These are phyloP conservation scores for Mytilinidion resinicola DNA, from an alignment of 495 filamentous ascomycete genomes.

Conservation along the genomic window DNA sequence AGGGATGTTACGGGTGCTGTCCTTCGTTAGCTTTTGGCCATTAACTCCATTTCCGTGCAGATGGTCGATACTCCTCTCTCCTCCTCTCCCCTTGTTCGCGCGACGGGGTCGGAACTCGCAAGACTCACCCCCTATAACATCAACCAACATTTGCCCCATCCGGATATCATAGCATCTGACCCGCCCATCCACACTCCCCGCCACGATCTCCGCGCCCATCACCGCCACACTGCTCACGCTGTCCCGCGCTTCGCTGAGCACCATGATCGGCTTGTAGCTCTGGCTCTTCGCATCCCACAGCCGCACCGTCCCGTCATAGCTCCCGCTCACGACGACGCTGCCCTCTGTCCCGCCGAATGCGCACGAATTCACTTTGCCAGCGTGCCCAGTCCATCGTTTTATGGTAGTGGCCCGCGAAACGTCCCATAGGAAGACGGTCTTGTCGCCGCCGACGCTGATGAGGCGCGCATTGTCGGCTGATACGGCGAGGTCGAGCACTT, in stretches of 20 bases:
- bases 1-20: conserved; percentile 58
- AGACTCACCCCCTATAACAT: conserved; percentile 55
- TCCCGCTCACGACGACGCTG: conserved; percentile 64
- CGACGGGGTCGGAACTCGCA: no score
- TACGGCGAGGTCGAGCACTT: conserved; percentile 74
- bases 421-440: conserved; percentile 89
- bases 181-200: conserved; percentile 81
- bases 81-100: no score
- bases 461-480: conserved; percentile 74
- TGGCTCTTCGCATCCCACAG: conserved; percentile 73
- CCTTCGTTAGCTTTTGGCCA: conserved; percentile 25
- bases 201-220: conserved; percentile 51
- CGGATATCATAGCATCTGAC: conserved; percentile 83
- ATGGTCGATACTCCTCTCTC: background rate
- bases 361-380: conserved; percentile 69
- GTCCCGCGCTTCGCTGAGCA: conserved; percentile 71
- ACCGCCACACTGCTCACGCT: conserved; percentile 59
- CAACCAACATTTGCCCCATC: conserved; percentile 65
- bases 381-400: conserved; percentile 57
- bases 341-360: conserved; percentile 68
- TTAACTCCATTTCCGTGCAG: background rate
- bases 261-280: conserved; percentile 65
- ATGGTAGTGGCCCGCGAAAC: conserved; percentile 69
- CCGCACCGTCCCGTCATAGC: conserved; percentile 74
- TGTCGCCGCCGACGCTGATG: conserved; percentile 77